Evolutionary conservation across 2,329 filamentous ascomycete species (phyloP).

Genomic region (Colletotrichum chrysophilum): DNA sequence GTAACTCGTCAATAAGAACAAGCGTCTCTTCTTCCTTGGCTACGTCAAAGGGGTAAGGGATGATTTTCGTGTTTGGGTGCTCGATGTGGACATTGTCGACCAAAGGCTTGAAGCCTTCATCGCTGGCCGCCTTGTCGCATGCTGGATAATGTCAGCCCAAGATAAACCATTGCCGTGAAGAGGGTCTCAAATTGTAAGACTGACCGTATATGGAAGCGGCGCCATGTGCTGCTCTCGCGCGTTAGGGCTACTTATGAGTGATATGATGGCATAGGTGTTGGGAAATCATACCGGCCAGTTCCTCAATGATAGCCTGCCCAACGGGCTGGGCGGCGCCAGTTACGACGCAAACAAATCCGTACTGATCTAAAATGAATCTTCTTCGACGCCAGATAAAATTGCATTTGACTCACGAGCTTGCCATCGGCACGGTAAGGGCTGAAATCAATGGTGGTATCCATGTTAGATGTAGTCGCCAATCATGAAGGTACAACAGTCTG

Average conservation of each 20-base stretch:
- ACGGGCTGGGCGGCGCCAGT: constrained; percentile 66
- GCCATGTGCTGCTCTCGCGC: constrained; percentile 55
- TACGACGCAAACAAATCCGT: constrained; percentile 70
- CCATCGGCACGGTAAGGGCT: constrained; percentile 63
- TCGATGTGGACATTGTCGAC: constrained; percentile 45
- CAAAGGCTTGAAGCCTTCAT: constrained; percentile 43
- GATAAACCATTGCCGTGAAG: not conserved
- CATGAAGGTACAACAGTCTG: not conserved
- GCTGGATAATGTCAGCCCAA: constrained; percentile 34
- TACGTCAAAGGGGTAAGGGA: constrained; percentile 64
- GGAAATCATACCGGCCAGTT: constrained; percentile 55
- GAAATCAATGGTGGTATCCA: constrained; percentile 50
- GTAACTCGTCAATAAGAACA: constrained; percentile 64
- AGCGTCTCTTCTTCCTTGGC: constrained; percentile 66
- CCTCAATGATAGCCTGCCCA: constrained; percentile 62
- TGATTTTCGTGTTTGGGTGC: constrained; percentile 63
- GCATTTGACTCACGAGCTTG: constrained; percentile 50
- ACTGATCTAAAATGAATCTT: constrained; percentile 38
- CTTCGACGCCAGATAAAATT: not conserved
- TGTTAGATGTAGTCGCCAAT: not conserved
- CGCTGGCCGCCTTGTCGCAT: constrained; percentile 49
- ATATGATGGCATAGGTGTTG: not conserved
- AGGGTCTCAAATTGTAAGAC: not conserved
- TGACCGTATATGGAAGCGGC: constrained; percentile 67
- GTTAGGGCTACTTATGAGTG: not conserved